These are phyloP conservation scores for Psilocybe subaeruginosa DNA, from an alignment of 768 basidiomycete genomes.

Conservation along the genomic window DNA sequence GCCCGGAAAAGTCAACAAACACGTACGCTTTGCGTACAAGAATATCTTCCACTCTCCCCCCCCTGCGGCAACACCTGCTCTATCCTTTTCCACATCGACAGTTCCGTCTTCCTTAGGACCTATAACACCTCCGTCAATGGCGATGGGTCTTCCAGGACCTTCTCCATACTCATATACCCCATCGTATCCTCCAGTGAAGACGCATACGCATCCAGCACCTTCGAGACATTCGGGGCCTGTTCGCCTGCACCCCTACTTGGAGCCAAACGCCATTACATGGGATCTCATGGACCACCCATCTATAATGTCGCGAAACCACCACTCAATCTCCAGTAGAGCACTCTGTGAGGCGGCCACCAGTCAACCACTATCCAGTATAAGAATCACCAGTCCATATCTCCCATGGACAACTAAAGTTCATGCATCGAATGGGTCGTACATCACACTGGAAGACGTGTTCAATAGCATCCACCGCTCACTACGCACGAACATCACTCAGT, in stretches of 20 bases:
- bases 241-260: constrained; percentile 30
- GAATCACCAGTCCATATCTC: constrained; percentile 30
- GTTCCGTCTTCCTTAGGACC: constrained; percentile 1
- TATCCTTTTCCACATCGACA: constrained; percentile 2
- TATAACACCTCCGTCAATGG: background rate
- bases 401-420: constrained; percentile 40
- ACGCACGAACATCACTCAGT: constrained; percentile 25
- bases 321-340: constrained; percentile 24
- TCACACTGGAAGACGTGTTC: constrained; percentile 41
- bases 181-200: background rate
- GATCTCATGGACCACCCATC: constrained; percentile 33
- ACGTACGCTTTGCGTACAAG: constrained; percentile 24
- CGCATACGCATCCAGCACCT: constrained; percentile 1
- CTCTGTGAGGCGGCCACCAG: constrained; percentile 36
- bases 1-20: constrained; percentile 7
- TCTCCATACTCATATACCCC: background rate
- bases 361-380: constrained; percentile 32
- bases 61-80: background rate
- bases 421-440: constrained; percentile 27
- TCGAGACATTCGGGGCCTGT: constrained; percentile 9
- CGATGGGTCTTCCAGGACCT: background rate
- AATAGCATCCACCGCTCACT: constrained; percentile 26
- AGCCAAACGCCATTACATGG: constrained; percentile 28
- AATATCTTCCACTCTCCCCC: constrained; percentile 16
- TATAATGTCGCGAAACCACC: constrained; percentile 24